Evolutionary conservation across 1,139 yeast species (phyloP), one percentile per base, ranked within the genome.

Genomic region (Geotrichum europaeum): DNA sequence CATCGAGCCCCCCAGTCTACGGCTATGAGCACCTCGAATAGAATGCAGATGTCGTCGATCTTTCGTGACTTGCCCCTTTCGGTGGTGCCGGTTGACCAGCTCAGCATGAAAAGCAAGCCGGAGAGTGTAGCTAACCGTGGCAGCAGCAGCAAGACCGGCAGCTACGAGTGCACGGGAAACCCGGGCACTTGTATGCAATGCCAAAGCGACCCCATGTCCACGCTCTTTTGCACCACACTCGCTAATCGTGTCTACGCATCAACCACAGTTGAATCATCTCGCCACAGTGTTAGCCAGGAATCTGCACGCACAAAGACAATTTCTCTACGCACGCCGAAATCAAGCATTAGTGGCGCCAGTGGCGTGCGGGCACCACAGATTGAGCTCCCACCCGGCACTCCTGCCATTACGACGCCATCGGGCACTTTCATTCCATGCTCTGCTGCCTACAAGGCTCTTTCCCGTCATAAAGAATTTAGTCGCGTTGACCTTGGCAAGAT

Each of bases 131-230:
- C 62, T 28, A 64, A 64, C 34, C 32, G 32, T 28, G 32, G 10
- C 6, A 28, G 9, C 32, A 28, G 10, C 32, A 28, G 9, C 10
- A 3, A 3, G 2, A 9, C 12, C 6, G 40, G 1, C 47, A 66
- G 66, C 3, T 70, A 73, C 13, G 87, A 84, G n/a, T 89, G 96
- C 72, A 86, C 94, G 0, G 96, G 96, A 0, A 84, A 87, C 68
- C 96, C 97, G 20, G 97, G 96, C 4, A 84, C 91, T 6, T 91
- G 97, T 72, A 75, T 76, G 25, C 95, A 87, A 74, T 91, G 97
- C 74, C 95, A 86, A 69, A 73, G 78, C 62, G 96, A 89, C 72
- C 96, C 96, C 50, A 85, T 89, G 90, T 86, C 94, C 4, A 89
- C 96, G 1, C 76, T 89, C 50, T 89, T 89, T 75, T 89, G 97